Base-by-base conservation (phyloP, 345 rosid genomes). In the Anastatica hierochuntica region DNA sequence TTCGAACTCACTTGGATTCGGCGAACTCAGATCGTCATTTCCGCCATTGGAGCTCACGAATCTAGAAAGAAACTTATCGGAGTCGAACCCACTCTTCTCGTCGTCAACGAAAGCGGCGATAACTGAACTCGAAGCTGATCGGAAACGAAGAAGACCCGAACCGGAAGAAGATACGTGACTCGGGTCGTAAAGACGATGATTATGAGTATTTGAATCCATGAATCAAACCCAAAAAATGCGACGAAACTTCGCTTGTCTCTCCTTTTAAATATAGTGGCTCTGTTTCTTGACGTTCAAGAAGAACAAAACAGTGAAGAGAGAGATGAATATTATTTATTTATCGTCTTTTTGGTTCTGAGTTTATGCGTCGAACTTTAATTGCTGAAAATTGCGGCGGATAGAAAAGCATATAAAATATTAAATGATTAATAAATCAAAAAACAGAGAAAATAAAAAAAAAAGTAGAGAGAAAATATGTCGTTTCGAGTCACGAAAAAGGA, bases 61-160 rank as follows among this genome's bases (percentile, higher is more conserved):
- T 67, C 79, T 71, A 2, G 81, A 66, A 26, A 72, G 24, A 56
- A 74, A 58, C 63, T 66, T 74, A 6, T 64, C 72, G 1, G 78
- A 69, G 51, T 64, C 79, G 49, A 60, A 62, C 2, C 70, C 24
- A 31, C 15, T 71, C 60, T 72, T 80, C 2, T 66, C 77, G 2
- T 60, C 42, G 42, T 33, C 53, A 17, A 62, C 76, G 39, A 71
- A 77, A 57, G 70, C 68, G 11, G 70, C 55, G 35, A 82, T 66
- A 33, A 82, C 72, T 5, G 84, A 74, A 60, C 79, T 84, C 4
- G 95, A 92, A 14, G 95, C 92, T 3, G 96, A 84, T 39, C 94
- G 79, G 58, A 90, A 90, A 49, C 98, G 79, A 46, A 83, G 77
- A 51, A 84, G 64, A 56, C 95, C 95, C 36, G 81, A 70, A 50